These are phyloP conservation scores for Rutidosis leptorrhynchoides DNA, from an alignment of 129 eudicot species.

Conservation along the genomic window DNA sequence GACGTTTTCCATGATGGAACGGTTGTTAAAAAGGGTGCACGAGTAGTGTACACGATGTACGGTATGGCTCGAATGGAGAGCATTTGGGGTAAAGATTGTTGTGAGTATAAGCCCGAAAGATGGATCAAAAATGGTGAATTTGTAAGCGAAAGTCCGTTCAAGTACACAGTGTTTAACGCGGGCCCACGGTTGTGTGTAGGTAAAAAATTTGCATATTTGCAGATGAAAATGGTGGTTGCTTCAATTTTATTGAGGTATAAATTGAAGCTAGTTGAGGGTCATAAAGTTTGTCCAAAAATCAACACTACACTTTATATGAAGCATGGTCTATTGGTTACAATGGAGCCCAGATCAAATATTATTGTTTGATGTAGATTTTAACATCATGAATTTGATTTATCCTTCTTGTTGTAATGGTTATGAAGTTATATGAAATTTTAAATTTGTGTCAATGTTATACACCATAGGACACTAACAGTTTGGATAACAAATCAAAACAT, in stretches of 20 bases:
- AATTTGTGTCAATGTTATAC: background rate
- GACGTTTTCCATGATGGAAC: constrained; percentile 55
- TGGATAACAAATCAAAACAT: background rate
- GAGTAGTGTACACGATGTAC: constrained; percentile 39
- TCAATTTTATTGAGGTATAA: constrained; percentile 48
- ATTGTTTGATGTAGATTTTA: constrained; percentile 12
- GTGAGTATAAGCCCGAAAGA: constrained; percentile 60
- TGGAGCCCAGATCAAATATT: constrained; percentile 40
- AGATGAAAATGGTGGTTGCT: constrained; percentile 73
- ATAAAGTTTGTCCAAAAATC: constrained; percentile 42
- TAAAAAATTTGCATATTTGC: constrained; percentile 60
- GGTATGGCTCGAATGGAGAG: constrained; percentile 51
- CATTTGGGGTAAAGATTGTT: constrained; percentile 54
- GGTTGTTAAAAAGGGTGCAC: constrained; percentile 28
- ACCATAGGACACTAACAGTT: background rate
- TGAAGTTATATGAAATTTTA: constrained; percentile 15
- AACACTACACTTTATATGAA: constrained; percentile 64
- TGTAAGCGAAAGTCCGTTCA: constrained; percentile 45
- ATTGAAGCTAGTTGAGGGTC: constrained; percentile 43
- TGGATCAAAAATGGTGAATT: constrained; percentile 58
- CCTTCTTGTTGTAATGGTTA: constrained; percentile 17
- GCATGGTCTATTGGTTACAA: constrained; percentile 48
- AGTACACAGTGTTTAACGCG: constrained; percentile 54
- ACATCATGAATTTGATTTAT: constrained; percentile 9
- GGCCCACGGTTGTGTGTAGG: constrained; percentile 69